Conservation (phyloP, 2,329 filamentous ascomycete species). For the Botrytis cinerea region DNA sequence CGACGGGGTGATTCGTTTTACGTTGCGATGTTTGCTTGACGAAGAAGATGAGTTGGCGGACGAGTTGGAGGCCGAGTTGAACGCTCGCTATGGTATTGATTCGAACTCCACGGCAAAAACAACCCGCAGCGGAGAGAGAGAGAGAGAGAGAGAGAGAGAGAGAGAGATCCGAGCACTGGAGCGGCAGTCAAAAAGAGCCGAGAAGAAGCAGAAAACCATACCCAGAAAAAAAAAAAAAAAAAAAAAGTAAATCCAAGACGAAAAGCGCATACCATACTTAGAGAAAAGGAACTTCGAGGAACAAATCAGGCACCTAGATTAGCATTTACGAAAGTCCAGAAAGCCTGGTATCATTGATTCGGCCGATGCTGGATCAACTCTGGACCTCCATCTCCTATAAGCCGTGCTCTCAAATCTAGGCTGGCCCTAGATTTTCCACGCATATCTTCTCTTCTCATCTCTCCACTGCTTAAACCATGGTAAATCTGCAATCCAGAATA, state of each 20-base stretch:
- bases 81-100: not conserved
- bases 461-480: not conserved
- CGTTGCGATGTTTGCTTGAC: rapidly evolving
- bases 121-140: too few species aligned
- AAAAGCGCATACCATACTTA: not conserved
- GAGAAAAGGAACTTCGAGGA: not conserved
- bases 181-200: too few species aligned
- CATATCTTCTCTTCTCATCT: not conserved
- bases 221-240: too few species aligned
- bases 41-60: not conserved
- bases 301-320: not conserved
- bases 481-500: not conserved
- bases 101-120: not conserved
- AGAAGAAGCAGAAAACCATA: too few species aligned
- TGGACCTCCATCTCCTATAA: not conserved
- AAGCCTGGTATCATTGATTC: not conserved
- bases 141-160: too few species aligned
- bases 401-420: not conserved
- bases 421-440: not conserved
- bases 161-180: too few species aligned
- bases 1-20: rapidly evolving
- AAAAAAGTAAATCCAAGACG: not conserved
- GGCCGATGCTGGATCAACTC: not conserved
- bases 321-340: not conserved
- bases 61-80: not conserved